These are phyloP conservation scores for Ophiostoma angusticollis DNA, from an alignment of 2,329 filamentous ascomycete species.

Conservation along the genomic window DNA sequence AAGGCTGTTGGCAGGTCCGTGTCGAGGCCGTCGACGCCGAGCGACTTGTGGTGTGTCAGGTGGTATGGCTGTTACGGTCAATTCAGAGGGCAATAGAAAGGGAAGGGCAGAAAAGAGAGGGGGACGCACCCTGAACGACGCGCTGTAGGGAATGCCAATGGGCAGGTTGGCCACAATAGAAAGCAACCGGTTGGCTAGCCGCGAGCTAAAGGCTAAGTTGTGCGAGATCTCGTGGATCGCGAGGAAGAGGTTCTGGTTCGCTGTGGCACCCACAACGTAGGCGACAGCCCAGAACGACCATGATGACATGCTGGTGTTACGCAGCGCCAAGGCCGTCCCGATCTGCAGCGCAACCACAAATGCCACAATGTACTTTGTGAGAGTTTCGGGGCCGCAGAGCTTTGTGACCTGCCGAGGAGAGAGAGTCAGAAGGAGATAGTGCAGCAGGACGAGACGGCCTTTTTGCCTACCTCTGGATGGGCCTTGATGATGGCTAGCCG, in stretches of 20 bases:
- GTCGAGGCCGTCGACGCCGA: conserved; percentile 90
- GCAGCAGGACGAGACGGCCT: no score
- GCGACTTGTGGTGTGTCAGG: conserved; percentile 95
- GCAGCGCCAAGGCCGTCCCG: conserved; percentile 61
- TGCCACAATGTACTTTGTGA: conserved; percentile 87
- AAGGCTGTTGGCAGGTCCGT: conserved; percentile 87
- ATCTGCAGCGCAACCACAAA: conserved; percentile 76
- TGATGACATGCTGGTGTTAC: conserved; percentile 65
- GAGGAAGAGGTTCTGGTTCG: conserved; percentile 97
- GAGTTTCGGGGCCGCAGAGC: conserved; percentile 86
- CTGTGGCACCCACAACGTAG: conserved; percentile 84
- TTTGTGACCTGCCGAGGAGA: conserved; percentile 61
- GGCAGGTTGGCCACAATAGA: conserved; percentile 92
- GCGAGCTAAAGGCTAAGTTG: conserved; percentile 82
- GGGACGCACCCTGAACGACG: conserved; percentile 69
- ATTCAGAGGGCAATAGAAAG: not conserved
- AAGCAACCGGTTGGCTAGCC: conserved; percentile 67
- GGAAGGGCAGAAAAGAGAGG: not conserved
- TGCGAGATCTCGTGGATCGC: conserved; percentile 98
- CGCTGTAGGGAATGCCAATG: conserved; percentile 91
- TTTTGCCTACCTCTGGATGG: conserved; percentile 91
- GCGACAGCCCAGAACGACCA: conserved; percentile 76
- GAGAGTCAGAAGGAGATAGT: not conserved
- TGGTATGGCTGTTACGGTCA: conserved; percentile 92
- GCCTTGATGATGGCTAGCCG: conserved; percentile 94